Evolutionary conservation across 2,329 filamentous ascomycete species (phyloP), one percentile per base, ranked within the genome.

Genomic region (Rhinocladiella similis): DNA sequence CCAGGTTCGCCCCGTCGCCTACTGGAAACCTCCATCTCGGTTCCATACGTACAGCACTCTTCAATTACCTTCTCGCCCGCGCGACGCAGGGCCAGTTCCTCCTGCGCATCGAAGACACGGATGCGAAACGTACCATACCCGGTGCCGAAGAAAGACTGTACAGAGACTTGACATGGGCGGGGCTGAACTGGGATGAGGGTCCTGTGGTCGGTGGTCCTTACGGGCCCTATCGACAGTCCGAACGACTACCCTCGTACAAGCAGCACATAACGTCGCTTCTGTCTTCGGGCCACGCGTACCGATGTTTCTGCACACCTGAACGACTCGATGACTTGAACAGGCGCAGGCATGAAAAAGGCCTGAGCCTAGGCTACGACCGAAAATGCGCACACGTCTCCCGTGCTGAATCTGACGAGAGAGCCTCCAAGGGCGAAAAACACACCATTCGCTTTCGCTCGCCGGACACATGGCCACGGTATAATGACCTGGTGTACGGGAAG

Each of bases 1-100:
- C 94, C 16, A 87, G 94, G 46, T 99, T 99, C 73, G 94, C 95
- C 1, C 94, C 94, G 0, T 97, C 94, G 1, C 94, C 94, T 0
- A 99, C 94, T 0, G 94, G 94, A 1, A 92, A 93, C 67, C 80
- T 99, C 20, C 94, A 99, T 73, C 79, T 99, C 12, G 94, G 94
- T 3, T 96, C 92, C 0, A 73, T 99, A 35, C 82, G 94, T 56
- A 99, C 94, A 0, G 95, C 95, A 0, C 75, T 99, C n/a, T 97
- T 91, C 77, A 97, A 96, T 68, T 97, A 93, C 65, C 77, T 99
- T 3, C 80, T 96, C n/a, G 92, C 94, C 0, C 89, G 87, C 67
- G 85, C 88, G 2, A 96, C 94, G 0, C 87, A 88, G 3, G 94
- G 94, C 5, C 88, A 96, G 70, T 99, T 99, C 67, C 75, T 99